Evolutionary conservation across 805 yeast genomes (phyloP).

Genomic region (Candida glaebosa): DNA sequence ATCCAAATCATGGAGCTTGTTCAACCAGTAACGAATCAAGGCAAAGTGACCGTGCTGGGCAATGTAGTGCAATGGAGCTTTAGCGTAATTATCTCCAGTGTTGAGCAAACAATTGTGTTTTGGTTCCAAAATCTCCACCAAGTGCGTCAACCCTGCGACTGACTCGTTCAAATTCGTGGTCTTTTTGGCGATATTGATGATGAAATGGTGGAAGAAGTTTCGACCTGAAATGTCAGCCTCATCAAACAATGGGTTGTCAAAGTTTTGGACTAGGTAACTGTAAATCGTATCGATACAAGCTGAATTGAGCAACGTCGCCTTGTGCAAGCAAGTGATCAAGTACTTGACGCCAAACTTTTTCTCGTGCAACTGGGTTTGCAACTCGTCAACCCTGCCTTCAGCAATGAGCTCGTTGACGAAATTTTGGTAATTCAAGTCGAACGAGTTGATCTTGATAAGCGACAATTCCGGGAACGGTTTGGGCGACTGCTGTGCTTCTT

Average conservation of each 20-base stretch:
- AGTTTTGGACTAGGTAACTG: conserved; percentile 40
- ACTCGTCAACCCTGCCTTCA: conserved; percentile 42
- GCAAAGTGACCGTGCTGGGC: conserved; percentile 75
- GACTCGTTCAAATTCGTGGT: conserved; percentile 29
- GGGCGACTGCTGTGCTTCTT: conserved; percentile 10
- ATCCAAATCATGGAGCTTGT: conserved; percentile 56
- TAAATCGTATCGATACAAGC: conserved; percentile 58
- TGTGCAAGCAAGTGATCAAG: conserved; percentile 59
- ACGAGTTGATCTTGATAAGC: conserved; percentile 23
- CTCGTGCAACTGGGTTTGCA: conserved; percentile 39
- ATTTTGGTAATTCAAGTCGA: conserved; percentile 22
- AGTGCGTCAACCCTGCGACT: conserved; percentile 50
- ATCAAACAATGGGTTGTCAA: conserved; percentile 38
- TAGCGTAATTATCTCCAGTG: conserved; percentile 67
- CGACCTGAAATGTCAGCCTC: conserved; percentile 74
- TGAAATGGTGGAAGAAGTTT: conserved; percentile 81
- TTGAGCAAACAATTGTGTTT: conserved; percentile 35
- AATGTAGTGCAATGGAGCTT: conserved; percentile 89
- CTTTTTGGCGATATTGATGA: conserved; percentile 73
- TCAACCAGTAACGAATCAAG: conserved; percentile 56
- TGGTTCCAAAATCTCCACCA: conserved; percentile 47
- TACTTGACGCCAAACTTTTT: conserved; percentile 44
- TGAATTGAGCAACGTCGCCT: conserved; percentile 53
- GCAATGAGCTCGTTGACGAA: conserved; percentile 20
- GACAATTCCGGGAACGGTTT: conserved; percentile 5